A percentile compares a stretch with the other conserved stretches of the same genome.
phyloP scores from a whole-genome alignment of 495 filamentous ascomycete species.

The Rostrohypoxylon terebratum region DNA sequence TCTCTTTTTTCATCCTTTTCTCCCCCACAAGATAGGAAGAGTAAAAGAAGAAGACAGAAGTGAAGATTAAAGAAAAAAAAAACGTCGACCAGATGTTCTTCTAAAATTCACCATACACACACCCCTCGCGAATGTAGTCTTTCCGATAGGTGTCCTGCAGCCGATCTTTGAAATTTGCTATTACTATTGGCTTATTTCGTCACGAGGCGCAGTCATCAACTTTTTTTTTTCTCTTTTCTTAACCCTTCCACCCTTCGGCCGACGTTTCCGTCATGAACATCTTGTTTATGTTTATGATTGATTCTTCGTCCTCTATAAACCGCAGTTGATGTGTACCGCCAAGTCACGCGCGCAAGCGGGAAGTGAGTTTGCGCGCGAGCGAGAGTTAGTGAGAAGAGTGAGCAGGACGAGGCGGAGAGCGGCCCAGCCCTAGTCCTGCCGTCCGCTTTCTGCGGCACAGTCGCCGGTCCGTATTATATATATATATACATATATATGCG shows the following conservation, averaged over 20 bases:
- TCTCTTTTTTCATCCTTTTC: constrained; percentile 10
- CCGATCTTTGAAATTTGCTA: constrained; percentile 46
- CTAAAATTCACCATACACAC: constrained; percentile 41
- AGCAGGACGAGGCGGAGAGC: constrained; percentile 49
- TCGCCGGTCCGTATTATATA: constrained; percentile 28
- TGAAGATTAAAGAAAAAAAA: not conserved
- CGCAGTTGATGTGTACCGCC: constrained; percentile 49
- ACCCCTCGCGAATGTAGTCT: constrained; percentile 33
- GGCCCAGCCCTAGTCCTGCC: constrained; percentile 37
- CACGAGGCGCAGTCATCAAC: constrained; percentile 43
- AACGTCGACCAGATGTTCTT: constrained; percentile 40
- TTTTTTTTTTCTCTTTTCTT: constrained; percentile 41
- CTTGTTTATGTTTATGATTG: constrained; percentile 45
- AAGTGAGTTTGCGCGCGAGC: constrained; percentile 47
- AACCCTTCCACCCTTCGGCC: constrained; percentile 30
- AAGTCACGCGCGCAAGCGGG: constrained; percentile 42
- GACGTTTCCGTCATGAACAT: constrained; percentile 45
- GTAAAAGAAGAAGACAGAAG: not conserved
- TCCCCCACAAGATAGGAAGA: constrained; percentile 17
- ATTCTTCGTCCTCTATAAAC: constrained; percentile 35
- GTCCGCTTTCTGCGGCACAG: constrained; percentile 43
- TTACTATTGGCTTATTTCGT: constrained; percentile 46
- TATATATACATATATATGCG: constrained; percentile 41
- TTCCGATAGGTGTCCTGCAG: constrained; percentile 46
- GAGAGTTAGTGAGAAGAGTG: constrained; percentile 44